These are phyloP conservation scores for Calonectria hongkongensis DNA, from an alignment of 2,329 filamentous ascomycete species.

Conservation along the genomic window DNA sequence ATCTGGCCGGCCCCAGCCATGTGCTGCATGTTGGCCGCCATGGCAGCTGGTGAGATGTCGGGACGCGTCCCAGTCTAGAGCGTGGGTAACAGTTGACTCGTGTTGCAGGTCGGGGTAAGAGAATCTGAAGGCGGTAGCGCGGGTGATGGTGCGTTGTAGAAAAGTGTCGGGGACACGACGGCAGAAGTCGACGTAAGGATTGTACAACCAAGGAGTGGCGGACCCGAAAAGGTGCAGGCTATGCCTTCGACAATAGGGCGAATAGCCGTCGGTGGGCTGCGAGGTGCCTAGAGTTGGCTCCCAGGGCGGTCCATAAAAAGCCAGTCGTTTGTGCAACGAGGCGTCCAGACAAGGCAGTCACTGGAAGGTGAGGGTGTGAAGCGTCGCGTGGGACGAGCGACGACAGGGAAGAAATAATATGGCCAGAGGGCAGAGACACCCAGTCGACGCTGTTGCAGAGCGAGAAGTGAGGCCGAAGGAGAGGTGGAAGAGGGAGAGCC, in stretches of 20 bases:
- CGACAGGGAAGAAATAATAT: conserved; percentile 25
- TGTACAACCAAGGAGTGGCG: conserved; percentile 37
- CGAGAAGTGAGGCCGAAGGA: conserved; percentile 38
- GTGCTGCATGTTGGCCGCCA: conserved; percentile 77
- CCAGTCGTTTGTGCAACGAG: conserved; percentile 47
- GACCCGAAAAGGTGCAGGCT: conserved; percentile 29
- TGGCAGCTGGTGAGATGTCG: conserved; percentile 64
- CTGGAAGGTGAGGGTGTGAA: conserved; percentile 37
- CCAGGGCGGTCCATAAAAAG: conserved; percentile 58
- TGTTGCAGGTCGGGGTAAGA: conserved; percentile 27
- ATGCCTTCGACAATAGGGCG: conserved; percentile 43
- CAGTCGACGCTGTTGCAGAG: conserved; percentile 34
- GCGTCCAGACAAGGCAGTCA: conserved; percentile 39
- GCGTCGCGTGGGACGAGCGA: conserved; percentile 45
- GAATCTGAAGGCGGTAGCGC: conserved; percentile 22
- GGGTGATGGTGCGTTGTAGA: conserved; percentile 11
- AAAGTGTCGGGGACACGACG: conserved; percentile 9
- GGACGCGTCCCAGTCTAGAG: conserved; percentile 48
- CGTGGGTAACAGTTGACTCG: conserved; percentile 32
- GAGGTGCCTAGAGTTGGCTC: conserved; percentile 57
- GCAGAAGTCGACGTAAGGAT: conserved; percentile 18
- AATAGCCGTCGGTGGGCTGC: conserved; percentile 50
- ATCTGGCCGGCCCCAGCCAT: conserved; percentile 70
- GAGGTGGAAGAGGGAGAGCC: conserved; percentile 34
- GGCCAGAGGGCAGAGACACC: conserved; percentile 30